Evolutionary conservation across 148 eudicot genomes (phyloP), one percentile per base, ranked within the genome.

Genomic region (Heliosperma pusillum): DNA sequence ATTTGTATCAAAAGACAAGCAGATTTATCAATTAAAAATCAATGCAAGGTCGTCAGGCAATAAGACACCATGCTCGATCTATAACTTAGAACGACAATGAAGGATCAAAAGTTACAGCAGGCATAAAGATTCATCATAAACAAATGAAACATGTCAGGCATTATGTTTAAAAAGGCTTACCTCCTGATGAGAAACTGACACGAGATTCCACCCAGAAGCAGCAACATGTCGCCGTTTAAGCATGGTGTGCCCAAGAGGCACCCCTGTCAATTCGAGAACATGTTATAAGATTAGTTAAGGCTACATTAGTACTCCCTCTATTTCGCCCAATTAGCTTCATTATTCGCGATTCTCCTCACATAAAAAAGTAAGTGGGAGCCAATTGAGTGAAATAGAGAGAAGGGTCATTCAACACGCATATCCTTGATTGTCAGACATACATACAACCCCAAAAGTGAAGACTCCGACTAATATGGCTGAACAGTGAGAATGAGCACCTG

Each of bases 201-300:
- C 86, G 20, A 92, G 81, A 79, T 90, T 90, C 98, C 98, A 95
- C 66, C 98, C 97, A 80, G 85, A 88, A 68, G 97, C 88, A 69
- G 90, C 79, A 60, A 95, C 77, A 78, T 81, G 85, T n/a, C 96
- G 90, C 9, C 97, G 88, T 76, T 95, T 95, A 17, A 95, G 79
- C 83, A 85, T 85, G 12, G 98, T 95, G 85, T 92, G 93, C 40
- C 98, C 98, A 74, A 95, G 86, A 79, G 97, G 93, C 26, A 81
- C 88, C 59, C 89, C 98, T 95, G 91, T 74, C 82, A 79, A 68
- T 29, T 20, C 76, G 59, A 29, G 19, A 12, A 27, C 26, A 60
- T 26, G 59, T 69, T 22, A 44, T 70, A 44, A 69, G 75, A 26
- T 66, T 45, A 25, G 69, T 52, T 24, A 47, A 72, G 24, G 21